Conservation (phyloP, 495 filamentous ascomycete genomes). For the Immersiella caudata region DNA sequence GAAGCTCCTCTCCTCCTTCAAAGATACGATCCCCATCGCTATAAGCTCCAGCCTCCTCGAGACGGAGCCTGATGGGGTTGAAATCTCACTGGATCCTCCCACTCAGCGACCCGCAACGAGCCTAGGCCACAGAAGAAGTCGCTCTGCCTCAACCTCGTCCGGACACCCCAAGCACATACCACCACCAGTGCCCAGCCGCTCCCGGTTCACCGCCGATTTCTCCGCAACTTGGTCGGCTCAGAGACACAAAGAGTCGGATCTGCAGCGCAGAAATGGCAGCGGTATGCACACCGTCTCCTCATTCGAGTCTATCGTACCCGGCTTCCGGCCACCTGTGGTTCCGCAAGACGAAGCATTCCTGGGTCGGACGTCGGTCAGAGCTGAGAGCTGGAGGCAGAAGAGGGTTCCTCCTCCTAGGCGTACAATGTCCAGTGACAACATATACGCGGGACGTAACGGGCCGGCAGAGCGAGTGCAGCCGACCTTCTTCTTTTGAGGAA, state of each 20-base stretch:
- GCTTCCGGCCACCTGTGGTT: slow-evolving; percentile 12
- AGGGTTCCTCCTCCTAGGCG: neutral
- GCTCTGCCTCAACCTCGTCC: slow-evolving; percentile 6
- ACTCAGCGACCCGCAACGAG: neutral
- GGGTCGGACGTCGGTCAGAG: slow-evolving; percentile 9
- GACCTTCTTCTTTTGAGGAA: slow-evolving; percentile 12
- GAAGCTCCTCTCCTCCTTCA: neutral
- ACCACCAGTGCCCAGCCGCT: neutral
- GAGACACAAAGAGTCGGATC: neutral
- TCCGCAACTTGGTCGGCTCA: neutral
- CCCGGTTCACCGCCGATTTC: neutral
- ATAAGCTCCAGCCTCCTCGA: slow-evolving; percentile 38
- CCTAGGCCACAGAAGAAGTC: slow-evolving; percentile 12
- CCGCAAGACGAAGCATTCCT: slow-evolving; percentile 22
- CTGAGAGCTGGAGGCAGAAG: slow-evolving; percentile 19
- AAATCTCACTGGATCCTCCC: neutral
- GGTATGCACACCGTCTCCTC: neutral
- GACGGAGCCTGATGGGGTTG: slow-evolving; percentile 7
- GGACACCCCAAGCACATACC: neutral
- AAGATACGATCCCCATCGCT: slow-evolving; percentile 30
- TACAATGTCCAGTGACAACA: neutral
- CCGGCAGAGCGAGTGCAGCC: neutral
- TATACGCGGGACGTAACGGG: neutral
- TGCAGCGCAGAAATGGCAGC: neutral
- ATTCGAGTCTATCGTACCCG: slow-evolving; percentile 5